Conservation (phyloP, 1,139 yeast genomes). For the Hansenula lynferdii region DNA sequence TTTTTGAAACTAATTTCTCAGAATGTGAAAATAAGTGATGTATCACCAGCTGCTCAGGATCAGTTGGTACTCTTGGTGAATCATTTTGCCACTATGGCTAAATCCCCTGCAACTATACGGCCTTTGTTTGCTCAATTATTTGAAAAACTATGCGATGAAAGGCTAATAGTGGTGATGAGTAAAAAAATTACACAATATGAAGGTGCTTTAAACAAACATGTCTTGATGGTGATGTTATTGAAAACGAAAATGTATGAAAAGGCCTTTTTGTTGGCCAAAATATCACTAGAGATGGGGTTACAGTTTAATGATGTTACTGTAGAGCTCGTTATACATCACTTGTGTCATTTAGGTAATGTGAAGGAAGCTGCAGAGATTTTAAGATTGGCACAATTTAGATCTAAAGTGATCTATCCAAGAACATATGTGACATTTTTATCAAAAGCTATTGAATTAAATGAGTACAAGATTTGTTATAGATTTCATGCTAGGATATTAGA, state of each 20-base stretch:
- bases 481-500: slow-evolving; percentile 7
- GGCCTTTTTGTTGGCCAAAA: not conserved
- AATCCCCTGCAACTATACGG: not conserved
- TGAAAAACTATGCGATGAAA: not conserved
- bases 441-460: slow-evolving; percentile 8
- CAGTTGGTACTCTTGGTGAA: slow-evolving; percentile 1
- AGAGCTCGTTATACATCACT: slow-evolving; percentile 13
- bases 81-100: not conserved
- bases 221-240: not conserved
- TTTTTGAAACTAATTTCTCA: slow-evolving; percentile 1
- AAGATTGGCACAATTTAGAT: not conserved
- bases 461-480: slow-evolving; percentile 2
- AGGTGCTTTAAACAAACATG: not conserved
- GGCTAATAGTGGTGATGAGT: not conserved
- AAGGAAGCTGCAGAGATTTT: slow-evolving; percentile 7
- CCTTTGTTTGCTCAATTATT: not conserved
- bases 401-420: slow-evolving; percentile 11
- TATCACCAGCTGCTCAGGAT: not conserved
- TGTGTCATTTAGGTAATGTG: slow-evolving; percentile 5
- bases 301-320: no score
- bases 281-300: no score
- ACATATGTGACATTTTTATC: slow-evolving; percentile 9
- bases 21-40: slow-evolving; percentile 1
- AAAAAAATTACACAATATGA: not conserved
- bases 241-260: not conserved